Percentiles rank a stretch among this genome's conserved stretches.
These are phyloP conservation scores for Stereum hirsutum DNA, from an alignment of 1,284 basidiomycete genomes.

Conservation along the genomic window DNA sequence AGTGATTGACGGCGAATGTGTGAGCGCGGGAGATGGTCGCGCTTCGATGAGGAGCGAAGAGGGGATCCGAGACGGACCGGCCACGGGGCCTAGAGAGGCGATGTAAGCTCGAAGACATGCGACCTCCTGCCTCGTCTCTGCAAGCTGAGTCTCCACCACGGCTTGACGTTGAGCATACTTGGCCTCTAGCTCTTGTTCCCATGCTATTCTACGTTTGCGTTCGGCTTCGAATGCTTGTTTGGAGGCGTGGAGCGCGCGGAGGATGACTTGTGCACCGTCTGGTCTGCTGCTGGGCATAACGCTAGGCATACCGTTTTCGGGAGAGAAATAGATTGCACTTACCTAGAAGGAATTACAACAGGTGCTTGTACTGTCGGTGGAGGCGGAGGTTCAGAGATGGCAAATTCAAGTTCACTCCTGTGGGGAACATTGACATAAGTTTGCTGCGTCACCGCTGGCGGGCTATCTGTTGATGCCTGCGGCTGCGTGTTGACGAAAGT, in stretches of 20 bases:
- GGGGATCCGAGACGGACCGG: too few relatives aligned
- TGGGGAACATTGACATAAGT: conserved; percentile 41
- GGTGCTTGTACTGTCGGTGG: conserved; percentile 18
- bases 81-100: conserved; percentile 8
- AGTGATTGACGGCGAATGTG: too few relatives aligned
- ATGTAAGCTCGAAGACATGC: conserved; percentile 36
- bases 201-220: conserved; percentile 41
- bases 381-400: conserved; percentile 38
- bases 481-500: too few relatives aligned
- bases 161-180: conserved; percentile 42
- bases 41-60: too few relatives aligned
- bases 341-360: conserved; percentile 6
- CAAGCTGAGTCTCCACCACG: conserved; percentile 48
- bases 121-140: conserved; percentile 52
- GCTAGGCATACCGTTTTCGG: conserved; percentile 2
- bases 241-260: conserved; percentile 41
- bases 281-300: conserved; percentile 6
- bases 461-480: too few relatives aligned
- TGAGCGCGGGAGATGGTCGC: too few relatives aligned
- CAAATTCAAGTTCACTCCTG: conserved; percentile 50
- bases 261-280: conserved; percentile 40
- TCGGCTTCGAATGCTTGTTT: conserved; percentile 52
- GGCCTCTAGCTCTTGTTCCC: conserved; percentile 63
- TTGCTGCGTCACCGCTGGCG: too few relatives aligned
- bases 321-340: neutral